Evolutionary conservation across 805 yeast genomes (phyloP), one percentile per base, ranked within the genome.

Genomic region (Metschnikowia anglica): DNA sequence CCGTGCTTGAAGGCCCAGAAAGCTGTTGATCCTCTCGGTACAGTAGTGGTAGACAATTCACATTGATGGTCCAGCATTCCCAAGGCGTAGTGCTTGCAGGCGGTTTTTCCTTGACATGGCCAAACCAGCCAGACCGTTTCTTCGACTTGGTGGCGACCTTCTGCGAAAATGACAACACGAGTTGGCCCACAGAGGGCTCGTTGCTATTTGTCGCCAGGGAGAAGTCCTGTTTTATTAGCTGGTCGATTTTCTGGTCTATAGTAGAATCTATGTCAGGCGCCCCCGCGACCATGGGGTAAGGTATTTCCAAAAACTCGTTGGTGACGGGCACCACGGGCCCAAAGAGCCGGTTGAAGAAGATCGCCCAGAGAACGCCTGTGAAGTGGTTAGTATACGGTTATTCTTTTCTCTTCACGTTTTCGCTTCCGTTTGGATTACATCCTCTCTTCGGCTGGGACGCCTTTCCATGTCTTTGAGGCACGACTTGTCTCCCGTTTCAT

Each of bases 51-150:
- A 76, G 59, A 6, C 80, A 65, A 21, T 67, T 69, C 8, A 83
- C 65, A 26, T 71, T 72, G 34, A 86, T 59, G 4, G 67, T 60
- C 95, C 95, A 86, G 17, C 73, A 68, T 56, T 86, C 95, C 89
- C 93, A 86, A 50, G 77, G 65, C 18, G 62, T 59, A 17, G 66
- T 53, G 23, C 74, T 77, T 33, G 74, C 79, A 7, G 36, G 35
- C 28, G 37, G 46, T 13, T 53, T 54, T 9, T 47, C 44, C 43
- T 52, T 70, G 19, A 39, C 43, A 15, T 49, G 55, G 29, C 77
- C 79, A 60, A 78, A 80, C 83, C 85, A 80, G 28, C 81, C 72
- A 16, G 72, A 63, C 44, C 74, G 75, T 62, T 75, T 63, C 51
- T 63, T 62, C 15, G 58, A 44, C 38, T 60, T 74, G 20, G 68